Evolutionary conservation across 2,329 filamentous ascomycete genomes (phyloP).

Genomic region (Aspergillus bombycis): DNA sequence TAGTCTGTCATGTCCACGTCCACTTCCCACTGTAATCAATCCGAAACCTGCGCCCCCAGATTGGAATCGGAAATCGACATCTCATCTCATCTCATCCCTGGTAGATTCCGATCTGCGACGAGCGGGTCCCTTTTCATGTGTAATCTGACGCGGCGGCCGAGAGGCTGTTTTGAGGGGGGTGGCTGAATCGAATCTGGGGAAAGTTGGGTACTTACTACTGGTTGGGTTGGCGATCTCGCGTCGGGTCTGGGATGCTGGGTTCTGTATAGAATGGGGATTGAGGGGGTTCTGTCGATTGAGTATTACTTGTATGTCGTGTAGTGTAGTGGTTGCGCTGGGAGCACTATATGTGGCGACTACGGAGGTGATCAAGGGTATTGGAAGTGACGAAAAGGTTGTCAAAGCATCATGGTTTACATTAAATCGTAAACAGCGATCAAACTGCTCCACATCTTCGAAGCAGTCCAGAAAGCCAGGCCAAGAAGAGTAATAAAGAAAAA

Average conservation of each 20-base stretch:
- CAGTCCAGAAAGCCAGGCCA: constrained; percentile 26
- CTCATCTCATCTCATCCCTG: not conserved
- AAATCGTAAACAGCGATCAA: constrained; percentile 21
- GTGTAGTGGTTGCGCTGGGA: not conserved
- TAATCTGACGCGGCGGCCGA: not conserved
- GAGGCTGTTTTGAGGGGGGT: not conserved
- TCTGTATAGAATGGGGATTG: too few relatives aligned
- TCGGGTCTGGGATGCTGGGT: too few relatives aligned
- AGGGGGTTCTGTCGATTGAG: too few relatives aligned
- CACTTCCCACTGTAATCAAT: not conserved
- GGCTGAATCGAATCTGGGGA: not conserved
- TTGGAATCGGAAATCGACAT: not conserved
- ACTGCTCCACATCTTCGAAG: not conserved
- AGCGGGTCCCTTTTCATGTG: not conserved
- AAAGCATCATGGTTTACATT: constrained; percentile 32
- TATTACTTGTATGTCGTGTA: too few relatives aligned
- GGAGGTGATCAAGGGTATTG: not conserved
- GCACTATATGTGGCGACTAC: not conserved
- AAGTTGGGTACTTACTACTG: not conserved
- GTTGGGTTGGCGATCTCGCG: too few relatives aligned
- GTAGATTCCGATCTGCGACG: not conserved
- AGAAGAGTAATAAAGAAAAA: constrained; percentile 20
- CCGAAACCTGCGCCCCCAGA: not conserved
- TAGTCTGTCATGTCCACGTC: not conserved
- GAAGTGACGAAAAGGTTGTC: constrained; percentile 10